phyloP scores from a whole-genome alignment of 306 rosid genomes.

The Prunus salicina region DNA sequence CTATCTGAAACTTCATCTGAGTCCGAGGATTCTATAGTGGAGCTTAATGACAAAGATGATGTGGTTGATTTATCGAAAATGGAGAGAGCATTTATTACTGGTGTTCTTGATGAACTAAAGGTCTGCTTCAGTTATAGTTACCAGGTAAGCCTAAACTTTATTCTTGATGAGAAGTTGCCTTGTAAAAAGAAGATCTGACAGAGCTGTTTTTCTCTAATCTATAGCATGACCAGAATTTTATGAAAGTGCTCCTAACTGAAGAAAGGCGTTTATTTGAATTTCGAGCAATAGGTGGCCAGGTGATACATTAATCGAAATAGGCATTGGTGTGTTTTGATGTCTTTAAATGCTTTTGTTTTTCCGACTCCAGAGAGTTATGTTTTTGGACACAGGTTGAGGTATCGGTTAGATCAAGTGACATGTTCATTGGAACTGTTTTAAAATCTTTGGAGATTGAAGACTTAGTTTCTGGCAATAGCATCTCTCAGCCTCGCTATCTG shows the following conservation, averaged over 20 bases:
- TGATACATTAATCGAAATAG: conserved; percentile 17
- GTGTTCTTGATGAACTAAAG: conserved; percentile 90
- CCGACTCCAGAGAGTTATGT: conserved; percentile 23
- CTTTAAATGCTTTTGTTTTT: conserved; percentile 14
- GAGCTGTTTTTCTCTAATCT: conserved; percentile 20
- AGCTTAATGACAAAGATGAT: conserved; percentile 40
- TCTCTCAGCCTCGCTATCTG: conserved; percentile 64
- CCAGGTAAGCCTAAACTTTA: conserved; percentile 51
- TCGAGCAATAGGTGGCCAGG: conserved; percentile 99
- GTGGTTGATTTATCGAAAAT: conserved; percentile 32
- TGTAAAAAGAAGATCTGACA: conserved; percentile 22
- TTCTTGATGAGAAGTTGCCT: neutral
- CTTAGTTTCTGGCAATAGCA: conserved; percentile 50
- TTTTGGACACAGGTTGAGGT: conserved; percentile 74
- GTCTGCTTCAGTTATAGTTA: conserved; percentile 73
- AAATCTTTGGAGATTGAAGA: conserved; percentile 97
- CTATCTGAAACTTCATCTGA: conserved; percentile 86
- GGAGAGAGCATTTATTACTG: conserved; percentile 77
- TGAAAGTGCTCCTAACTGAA: conserved; percentile 75
- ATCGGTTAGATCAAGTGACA: conserved; percentile 63
- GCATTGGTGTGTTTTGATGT: neutral
- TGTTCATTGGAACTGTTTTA: conserved; percentile 84
- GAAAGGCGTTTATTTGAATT: conserved; percentile 80
- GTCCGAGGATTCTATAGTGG: conserved; percentile 56
- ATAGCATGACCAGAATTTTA: conserved; percentile 62